Evolutionary conservation across 768 basidiomycete species (phyloP).

Genomic region (Mycena filopes): DNA sequence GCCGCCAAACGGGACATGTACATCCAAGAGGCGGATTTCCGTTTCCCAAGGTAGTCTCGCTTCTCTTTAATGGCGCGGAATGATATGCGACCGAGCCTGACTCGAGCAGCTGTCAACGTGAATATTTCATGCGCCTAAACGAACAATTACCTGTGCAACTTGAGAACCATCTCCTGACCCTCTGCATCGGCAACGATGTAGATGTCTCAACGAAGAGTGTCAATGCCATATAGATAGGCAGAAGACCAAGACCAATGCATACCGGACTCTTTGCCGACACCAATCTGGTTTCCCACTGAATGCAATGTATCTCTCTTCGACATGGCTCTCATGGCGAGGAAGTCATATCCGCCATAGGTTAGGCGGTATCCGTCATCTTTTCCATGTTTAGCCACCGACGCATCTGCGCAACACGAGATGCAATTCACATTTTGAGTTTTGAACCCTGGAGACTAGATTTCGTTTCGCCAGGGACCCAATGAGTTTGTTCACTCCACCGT

Average conservation of each 20-base stretch:
- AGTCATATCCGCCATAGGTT: conserved; percentile 99
- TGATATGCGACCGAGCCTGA: conserved; percentile 94
- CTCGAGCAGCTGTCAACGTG: conserved; percentile 7
- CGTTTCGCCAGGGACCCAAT: conserved; percentile 92
- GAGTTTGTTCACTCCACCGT: conserved; percentile 93
- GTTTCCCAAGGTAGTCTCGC: conserved; percentile 94
- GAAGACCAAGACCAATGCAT: conserved; percentile 37
- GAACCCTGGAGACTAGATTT: conserved; percentile 88
- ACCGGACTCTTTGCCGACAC: conserved; percentile 98
- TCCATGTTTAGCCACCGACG: conserved; percentile 18
- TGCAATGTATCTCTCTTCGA: conserved; percentile 89
- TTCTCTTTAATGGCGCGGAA: conserved; percentile 98
- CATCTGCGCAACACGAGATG: conserved; percentile 2
- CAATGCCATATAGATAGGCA: not conserved
- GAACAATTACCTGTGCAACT: conserved; percentile 83
- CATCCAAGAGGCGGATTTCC: conserved; percentile 99
- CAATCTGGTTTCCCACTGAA: conserved; percentile 97
- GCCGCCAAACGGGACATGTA: conserved; percentile 97
- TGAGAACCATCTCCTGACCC: conserved; percentile 89
- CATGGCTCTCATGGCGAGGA: conserved; percentile 91
- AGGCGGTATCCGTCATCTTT: conserved; percentile 96
- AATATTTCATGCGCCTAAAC: conserved; percentile 1
- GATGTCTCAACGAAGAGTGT: conserved; percentile 68
- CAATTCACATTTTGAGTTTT: conserved; percentile 87
- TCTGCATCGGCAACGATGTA: conserved; percentile 89